phyloP scores from a whole-genome alignment of 192 early-diverging fungal species.

The Bifiguratus adelaidae region DNA sequence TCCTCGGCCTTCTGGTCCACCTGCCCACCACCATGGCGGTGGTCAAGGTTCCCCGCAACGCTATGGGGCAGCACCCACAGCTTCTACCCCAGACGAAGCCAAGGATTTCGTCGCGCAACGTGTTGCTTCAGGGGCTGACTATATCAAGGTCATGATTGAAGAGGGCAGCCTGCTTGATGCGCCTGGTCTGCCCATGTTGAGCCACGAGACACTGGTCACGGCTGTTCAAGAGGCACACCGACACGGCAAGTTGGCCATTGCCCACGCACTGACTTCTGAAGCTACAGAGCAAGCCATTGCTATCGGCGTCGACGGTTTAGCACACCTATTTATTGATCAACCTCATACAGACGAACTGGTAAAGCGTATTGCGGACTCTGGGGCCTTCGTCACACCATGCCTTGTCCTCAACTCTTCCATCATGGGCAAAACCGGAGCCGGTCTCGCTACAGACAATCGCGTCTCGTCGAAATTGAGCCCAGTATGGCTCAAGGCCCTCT shows the following conservation, averaged over 20 bases:
- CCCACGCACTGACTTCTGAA: not conserved
- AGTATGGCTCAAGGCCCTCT: too few species aligned
- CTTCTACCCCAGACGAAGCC: not conserved
- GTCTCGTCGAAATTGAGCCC: too few species aligned
- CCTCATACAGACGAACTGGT: not conserved
- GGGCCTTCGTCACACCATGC: too few species aligned
- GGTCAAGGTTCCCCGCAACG: too few species aligned
- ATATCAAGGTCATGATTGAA: constrained; percentile 1
- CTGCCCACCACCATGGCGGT: too few species aligned
- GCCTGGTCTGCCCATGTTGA: not conserved
- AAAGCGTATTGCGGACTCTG: too few species aligned
- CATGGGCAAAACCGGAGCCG: too few species aligned
- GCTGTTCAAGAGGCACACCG: not conserved
- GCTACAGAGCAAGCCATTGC: not conserved
- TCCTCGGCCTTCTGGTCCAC: too few species aligned
- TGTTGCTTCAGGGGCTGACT: not conserved
- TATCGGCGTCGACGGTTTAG: not conserved
- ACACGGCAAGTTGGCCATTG: not conserved
- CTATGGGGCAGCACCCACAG: too few species aligned
- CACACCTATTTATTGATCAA: not conserved
- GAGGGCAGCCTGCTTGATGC: too few species aligned
- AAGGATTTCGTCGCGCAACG: not conserved
- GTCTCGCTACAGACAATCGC: too few species aligned
- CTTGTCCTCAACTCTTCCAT: too few species aligned
- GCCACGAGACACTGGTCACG: not conserved